These are phyloP conservation scores for Starmerella vaccinii DNA, from an alignment of 805 yeast genomes.

Conservation along the genomic window DNA sequence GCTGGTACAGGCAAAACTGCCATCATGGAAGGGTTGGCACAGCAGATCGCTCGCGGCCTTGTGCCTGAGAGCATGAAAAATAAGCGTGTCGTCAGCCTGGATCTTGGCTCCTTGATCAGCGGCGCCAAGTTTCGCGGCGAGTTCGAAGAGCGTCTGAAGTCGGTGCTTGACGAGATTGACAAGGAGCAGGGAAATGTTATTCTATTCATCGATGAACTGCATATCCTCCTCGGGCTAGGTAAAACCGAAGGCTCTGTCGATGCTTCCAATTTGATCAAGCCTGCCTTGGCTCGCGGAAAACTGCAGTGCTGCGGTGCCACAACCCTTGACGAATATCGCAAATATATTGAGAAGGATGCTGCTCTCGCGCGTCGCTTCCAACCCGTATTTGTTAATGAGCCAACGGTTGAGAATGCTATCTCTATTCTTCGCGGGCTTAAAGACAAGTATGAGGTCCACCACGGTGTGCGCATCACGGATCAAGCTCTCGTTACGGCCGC, in stretches of 20 bases:
- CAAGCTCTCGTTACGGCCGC: slow-evolving; percentile 92
- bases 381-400: slow-evolving; percentile 76
- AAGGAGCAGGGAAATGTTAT: slow-evolving; percentile 77
- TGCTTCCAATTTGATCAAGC: slow-evolving; percentile 86
- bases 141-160: slow-evolving; percentile 93
- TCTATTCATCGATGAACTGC: slow-evolving; percentile 92
- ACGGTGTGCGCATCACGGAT: slow-evolving; percentile 90
- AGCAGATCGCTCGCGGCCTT: slow-evolving; percentile 78
- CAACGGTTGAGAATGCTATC: slow-evolving; percentile 81
- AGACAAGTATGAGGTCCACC: slow-evolving; percentile 92
- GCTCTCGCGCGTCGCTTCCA: slow-evolving; percentile 92
- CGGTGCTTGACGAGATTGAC: slow-evolving; percentile 88
- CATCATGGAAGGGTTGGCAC: slow-evolving; percentile 92
- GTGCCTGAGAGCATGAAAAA: slow-evolving; percentile 91
- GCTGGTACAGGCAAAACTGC: slow-evolving; percentile 99
- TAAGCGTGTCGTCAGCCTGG: slow-evolving; percentile 72
- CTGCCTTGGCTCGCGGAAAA: slow-evolving; percentile 85
- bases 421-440: slow-evolving; percentile 87
- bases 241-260: slow-evolving; percentile 94
- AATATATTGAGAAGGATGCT: slow-evolving; percentile 91
- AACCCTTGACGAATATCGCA: slow-evolving; percentile 82
- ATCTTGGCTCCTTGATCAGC: slow-evolving; percentile 77
- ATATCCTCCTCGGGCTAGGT: slow-evolving; percentile 99
- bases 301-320: slow-evolving; percentile 95
- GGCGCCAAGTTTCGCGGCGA: slow-evolving; percentile 97